These are phyloP conservation scores for Candida coquimbonensis DNA, from an alignment of 805 yeast species.

Conservation along the genomic window DNA sequence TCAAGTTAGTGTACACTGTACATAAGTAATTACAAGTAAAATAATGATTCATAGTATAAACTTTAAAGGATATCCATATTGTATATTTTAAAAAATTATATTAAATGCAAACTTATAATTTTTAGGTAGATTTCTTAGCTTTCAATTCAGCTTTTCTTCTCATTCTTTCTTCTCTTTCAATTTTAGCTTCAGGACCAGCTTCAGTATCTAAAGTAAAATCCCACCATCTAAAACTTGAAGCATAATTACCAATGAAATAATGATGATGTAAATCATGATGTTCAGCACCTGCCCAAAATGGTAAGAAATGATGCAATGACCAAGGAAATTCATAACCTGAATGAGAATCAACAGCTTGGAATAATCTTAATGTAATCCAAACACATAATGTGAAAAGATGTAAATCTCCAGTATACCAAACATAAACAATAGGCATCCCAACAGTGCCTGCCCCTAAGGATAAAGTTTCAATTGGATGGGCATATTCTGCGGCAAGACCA, in stretches of 20 bases:
- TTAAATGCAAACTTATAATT: background rate
- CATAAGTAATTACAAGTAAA: too few relatives aligned
- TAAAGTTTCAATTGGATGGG: slow-evolving; percentile 90
- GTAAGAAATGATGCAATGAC: slow-evolving; percentile 86
- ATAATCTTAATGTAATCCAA: slow-evolving; percentile 84
- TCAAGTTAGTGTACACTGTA: too few relatives aligned
- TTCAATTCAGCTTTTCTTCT: slow-evolving; percentile 24
- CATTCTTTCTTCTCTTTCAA: slow-evolving; percentile 62
- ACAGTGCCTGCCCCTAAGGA: slow-evolving; percentile 88
- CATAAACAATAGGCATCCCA: slow-evolving; percentile 86
- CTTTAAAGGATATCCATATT: background rate
- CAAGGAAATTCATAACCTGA: slow-evolving; percentile 98
- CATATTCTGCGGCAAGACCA: slow-evolving; percentile 95
- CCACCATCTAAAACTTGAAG: slow-evolving; percentile 95
- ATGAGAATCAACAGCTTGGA: slow-evolving; percentile 97
- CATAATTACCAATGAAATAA: slow-evolving; percentile 91
- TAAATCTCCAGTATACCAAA: slow-evolving; percentile 63
- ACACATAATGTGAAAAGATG: slow-evolving; percentile 84
- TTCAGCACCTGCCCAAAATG: slow-evolving; percentile 98
- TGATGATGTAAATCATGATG: slow-evolving; percentile 98
- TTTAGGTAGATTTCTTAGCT: slow-evolving; percentile 6
- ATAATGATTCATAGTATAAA: too few relatives aligned
- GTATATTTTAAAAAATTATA: background rate
- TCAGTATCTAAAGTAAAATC: slow-evolving; percentile 85
- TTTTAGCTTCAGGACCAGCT: slow-evolving; percentile 77